Evolutionary conservation across 371 early-diverging fungal species (phyloP).

Genomic region (Actinomortierella wolfii): DNA sequence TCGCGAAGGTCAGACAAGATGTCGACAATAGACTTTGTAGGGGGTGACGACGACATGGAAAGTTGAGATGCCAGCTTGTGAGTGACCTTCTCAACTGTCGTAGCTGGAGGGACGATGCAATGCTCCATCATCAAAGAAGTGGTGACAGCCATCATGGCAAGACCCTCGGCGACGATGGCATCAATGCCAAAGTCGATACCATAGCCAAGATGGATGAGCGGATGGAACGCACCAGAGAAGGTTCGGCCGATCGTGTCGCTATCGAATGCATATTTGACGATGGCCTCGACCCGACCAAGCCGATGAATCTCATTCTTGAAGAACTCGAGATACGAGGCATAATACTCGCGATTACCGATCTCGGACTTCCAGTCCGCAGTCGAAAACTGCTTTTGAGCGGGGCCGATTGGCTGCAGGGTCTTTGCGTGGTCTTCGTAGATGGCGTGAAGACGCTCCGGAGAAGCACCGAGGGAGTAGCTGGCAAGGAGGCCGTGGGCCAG

Average conservation of each 20-base stretch:
- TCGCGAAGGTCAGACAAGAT: conserved; percentile 35
- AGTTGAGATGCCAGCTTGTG: conserved; percentile 15
- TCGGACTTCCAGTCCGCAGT: conserved; percentile 49
- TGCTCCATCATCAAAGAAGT: conserved; percentile 21
- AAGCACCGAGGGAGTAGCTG: conserved; percentile 59
- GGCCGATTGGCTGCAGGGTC: conserved; percentile 45
- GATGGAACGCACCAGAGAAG: conserved; percentile 60
- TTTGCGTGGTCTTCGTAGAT: conserved; percentile 55
- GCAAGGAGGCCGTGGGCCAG: conserved; percentile 60
- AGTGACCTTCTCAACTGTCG: conserved; percentile 4
- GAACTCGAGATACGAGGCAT: conserved; percentile 52
- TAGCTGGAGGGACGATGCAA: conserved; percentile 11
- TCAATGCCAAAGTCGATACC: conserved; percentile 66
- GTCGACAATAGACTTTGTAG: conserved; percentile 37
- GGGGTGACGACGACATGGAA: conserved; percentile 11
- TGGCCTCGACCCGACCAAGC: conserved; percentile 51
- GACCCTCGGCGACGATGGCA: conserved; percentile 57
- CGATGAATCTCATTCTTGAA: conserved; percentile 53
- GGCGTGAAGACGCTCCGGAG: conserved; percentile 50
- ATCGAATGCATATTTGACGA: conserved; percentile 54
- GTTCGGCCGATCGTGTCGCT: conserved; percentile 49
- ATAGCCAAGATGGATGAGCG: conserved; percentile 70
- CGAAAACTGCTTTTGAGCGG: conserved; percentile 41
- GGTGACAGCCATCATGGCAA: conserved; percentile 59
- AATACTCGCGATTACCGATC: conserved; percentile 50